Evolutionary conservation across 169 alveolate genomes (phyloP).

Genomic region (Ichthyophthirius multifiliis): DNA sequence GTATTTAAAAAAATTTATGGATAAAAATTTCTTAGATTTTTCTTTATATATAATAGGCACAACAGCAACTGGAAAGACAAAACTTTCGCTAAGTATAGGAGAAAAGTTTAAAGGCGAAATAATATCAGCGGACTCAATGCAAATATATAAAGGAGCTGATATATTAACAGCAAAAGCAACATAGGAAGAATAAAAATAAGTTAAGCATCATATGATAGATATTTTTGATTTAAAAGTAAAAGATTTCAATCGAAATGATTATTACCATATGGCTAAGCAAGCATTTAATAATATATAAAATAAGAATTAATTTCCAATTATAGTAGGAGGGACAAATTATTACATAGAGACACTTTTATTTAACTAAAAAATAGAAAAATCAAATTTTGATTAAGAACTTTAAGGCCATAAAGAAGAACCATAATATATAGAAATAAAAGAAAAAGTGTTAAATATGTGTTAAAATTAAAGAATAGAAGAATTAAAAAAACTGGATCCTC

Average conservation of each 20-base stretch:
- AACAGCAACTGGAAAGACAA: constrained; percentile 70
- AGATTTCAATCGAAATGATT: constrained; percentile 54
- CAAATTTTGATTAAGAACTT: too few species aligned
- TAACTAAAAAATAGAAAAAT: constrained; percentile 37
- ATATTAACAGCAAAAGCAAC: constrained; percentile 82
- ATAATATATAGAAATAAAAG: neutral
- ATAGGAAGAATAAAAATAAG: constrained; percentile 40
- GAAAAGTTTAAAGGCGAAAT: constrained; percentile 46
- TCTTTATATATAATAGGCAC: constrained; percentile 57
- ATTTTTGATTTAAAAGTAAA: constrained; percentile 40
- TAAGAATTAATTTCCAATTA: constrained; percentile 53
- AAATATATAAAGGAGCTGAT: constrained; percentile 52
- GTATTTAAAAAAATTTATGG: neutral
- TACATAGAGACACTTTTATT: constrained; percentile 63
- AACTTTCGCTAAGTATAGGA: constrained; percentile 56
- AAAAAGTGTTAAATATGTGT: neutral
- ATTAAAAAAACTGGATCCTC: constrained; percentile 39
- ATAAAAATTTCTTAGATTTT: neutral
- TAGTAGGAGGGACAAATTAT: constrained; percentile 82
- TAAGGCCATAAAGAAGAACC: neutral
- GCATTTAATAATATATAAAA: constrained; percentile 30
- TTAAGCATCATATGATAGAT: constrained; percentile 64
- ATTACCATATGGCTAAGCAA: constrained; percentile 38
- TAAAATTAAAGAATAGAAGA: constrained; percentile 21
- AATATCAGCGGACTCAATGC: constrained; percentile 57